Percentiles rank a stretch among this genome's conserved stretches.
These are phyloP conservation scores for Moringa oleifera DNA, from an alignment of 345 rosid genomes.

Conservation along the genomic window DNA sequence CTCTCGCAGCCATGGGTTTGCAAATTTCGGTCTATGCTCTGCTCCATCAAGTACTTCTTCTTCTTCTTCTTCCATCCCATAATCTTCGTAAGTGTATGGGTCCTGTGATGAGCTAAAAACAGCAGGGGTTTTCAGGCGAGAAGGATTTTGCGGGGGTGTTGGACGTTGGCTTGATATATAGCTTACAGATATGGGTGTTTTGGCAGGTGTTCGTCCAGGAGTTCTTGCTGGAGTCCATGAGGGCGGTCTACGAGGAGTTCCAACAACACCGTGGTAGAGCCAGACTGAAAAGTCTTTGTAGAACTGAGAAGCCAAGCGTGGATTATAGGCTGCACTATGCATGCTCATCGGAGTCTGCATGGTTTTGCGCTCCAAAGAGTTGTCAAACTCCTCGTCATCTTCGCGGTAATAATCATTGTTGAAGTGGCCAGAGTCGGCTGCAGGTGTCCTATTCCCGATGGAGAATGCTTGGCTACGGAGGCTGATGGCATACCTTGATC, in stretches of 20 bases:
- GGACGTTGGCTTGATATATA: constrained; percentile 23
- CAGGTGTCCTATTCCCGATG: constrained; percentile 22
- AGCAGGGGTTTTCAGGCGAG: constrained; percentile 25
- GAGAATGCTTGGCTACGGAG: constrained; percentile 38
- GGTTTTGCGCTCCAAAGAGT: constrained; percentile 45
- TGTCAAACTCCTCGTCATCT: constrained; percentile 37
- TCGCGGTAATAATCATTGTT: constrained; percentile 27
- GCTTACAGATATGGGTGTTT: constrained; percentile 27
- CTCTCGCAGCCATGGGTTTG: constrained; percentile 64
- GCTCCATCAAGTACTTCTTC: constrained; percentile 43
- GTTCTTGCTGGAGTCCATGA: constrained; percentile 63
- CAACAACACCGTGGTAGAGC: constrained; percentile 47
- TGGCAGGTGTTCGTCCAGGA: constrained; percentile 38
- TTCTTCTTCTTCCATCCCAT: constrained; percentile 6
- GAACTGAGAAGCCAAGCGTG: constrained; percentile 56
- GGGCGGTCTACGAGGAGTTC: constrained; percentile 45
- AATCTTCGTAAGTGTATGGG: constrained; percentile 29
- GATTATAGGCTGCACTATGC: constrained; percentile 30
- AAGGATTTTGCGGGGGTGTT: constrained; percentile 25
- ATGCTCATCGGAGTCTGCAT: constrained; percentile 35
- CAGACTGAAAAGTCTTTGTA: constrained; percentile 61
- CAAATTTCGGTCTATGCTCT: constrained; percentile 42
- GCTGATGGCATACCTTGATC: constrained; percentile 32
- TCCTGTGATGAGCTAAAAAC: constrained; percentile 20
- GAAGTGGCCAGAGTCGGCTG: constrained; percentile 17